Evolutionary conservation across 139 green algal genomes (phyloP), one percentile per base, ranked within the genome.

Genomic region (Pseudopediastrum boryanum): DNA sequence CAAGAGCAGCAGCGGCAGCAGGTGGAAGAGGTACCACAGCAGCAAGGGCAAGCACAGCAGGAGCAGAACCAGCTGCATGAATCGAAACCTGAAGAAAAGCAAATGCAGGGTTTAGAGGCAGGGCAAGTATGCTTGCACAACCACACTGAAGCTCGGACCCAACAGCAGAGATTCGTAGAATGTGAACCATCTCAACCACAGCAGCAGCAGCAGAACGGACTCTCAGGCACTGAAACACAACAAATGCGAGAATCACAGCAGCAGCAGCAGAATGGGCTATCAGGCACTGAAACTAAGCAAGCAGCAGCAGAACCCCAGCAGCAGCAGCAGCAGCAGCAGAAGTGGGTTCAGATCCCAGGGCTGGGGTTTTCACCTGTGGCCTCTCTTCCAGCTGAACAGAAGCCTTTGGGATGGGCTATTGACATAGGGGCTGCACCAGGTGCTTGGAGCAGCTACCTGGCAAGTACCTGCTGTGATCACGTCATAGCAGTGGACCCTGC

Each of bases 401-500:
- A 71, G 73, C 59, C 44, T 21, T 9, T 21, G 2, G 61, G 58
- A 29, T 80, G 73, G 73, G 73, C 73, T 3, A 80, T 80, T 36
- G 73, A 80, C 43, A 61, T 80, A n/a, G 73, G 73, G 9, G 73
- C 73, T 0, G 58, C 43, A 25, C 73, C 73, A 12, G 73, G 73
- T 2, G 73, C 43, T 1, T 80, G 73, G 73, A 80, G 61, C 21
- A 71, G 29, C 29, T 71, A 80, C 73, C 73, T 80, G 8, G 54
- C 59, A 4, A 43, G 61, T 33, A 42, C 43, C 61, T 71, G 61
- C 23, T 44, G 61, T 16, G 71, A 59, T 21, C 23, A 36, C 31
- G 78, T 83, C 2, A 46, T 78, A 5, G 58, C 78, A 1, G 66
- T 83, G 19, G 78, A 83, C 58, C 78, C 78, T 42, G 78, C 68